phyloP scores from a whole-genome alignment of 495 filamentous ascomycete species.

The Thermothielavioides terrestris region DNA sequence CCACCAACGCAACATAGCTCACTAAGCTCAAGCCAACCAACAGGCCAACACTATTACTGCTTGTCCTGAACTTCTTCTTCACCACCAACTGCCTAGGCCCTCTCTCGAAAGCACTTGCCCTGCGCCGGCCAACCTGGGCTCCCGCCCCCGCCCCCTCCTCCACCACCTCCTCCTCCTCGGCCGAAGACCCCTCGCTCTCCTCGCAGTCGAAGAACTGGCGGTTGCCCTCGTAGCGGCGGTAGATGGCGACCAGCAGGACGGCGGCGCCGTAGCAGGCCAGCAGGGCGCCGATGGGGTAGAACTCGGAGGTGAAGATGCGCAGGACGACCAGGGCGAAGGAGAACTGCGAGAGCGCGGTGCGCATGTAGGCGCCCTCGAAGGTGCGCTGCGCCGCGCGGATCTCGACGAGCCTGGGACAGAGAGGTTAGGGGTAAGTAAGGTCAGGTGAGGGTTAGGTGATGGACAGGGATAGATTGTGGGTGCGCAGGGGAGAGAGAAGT shows the following conservation, averaged over 20 bases:
- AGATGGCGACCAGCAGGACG: constrained; percentile 69
- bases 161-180: not conserved
- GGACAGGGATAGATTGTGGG: not conserved
- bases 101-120: not conserved
- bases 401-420: constrained; percentile 69
- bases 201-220: constrained; percentile 77
- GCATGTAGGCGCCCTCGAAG: constrained; percentile 94
- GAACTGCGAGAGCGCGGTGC: constrained; percentile 89
- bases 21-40: constrained; percentile 73
- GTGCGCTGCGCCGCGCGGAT: constrained; percentile 91
- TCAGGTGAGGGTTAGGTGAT: not conserved
- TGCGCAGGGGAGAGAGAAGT: not conserved
- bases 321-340: constrained; percentile 88
- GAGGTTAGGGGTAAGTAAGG: not conserved
- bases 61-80: constrained; percentile 71
- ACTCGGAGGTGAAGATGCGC: constrained; percentile 91
- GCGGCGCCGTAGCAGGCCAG: constrained; percentile 87
- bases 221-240: constrained; percentile 82
- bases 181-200: constrained; percentile 4
- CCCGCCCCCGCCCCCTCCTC: constrained; percentile 3
- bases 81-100: constrained; percentile 19
- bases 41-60: constrained; percentile 73
- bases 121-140: not conserved
- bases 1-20: constrained; percentile 72
- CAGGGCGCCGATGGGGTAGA: constrained; percentile 86